phyloP scores from a whole-genome alignment of 805 yeast genomes.

The Pichia kluyveri region DNA sequence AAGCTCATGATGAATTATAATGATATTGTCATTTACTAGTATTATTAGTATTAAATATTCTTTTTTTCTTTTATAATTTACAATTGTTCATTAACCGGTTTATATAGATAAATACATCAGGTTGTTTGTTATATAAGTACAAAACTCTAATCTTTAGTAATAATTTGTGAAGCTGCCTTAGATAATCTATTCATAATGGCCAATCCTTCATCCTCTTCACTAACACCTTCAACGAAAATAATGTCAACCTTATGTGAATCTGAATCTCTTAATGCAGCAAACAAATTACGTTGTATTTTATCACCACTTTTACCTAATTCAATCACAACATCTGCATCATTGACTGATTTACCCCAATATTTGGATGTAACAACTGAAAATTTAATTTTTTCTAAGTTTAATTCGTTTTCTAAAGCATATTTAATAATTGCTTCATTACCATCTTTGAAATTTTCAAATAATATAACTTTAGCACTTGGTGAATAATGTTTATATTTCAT shows the following conservation, averaged over 20 bases:
- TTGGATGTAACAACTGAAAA: slow-evolving; percentile 46
- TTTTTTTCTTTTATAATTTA: not conserved
- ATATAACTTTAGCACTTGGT: slow-evolving; percentile 74
- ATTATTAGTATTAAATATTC: not conserved
- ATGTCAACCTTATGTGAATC: slow-evolving; percentile 55
- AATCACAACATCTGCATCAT: not conserved
- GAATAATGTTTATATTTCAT: slow-evolving; percentile 97
- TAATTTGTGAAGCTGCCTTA: slow-evolving; percentile 63
- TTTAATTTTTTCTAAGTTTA: slow-evolving; percentile 17
- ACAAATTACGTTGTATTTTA: slow-evolving; percentile 69
- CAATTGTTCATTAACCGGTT: not conserved
- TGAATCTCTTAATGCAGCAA: slow-evolving; percentile 62
- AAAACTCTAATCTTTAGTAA: slow-evolving; percentile 1
- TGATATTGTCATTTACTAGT: not conserved
- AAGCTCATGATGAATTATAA: slow-evolving; percentile 15
- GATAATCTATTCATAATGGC: slow-evolving; percentile 89
- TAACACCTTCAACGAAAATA: slow-evolving; percentile 79
- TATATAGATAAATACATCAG: not conserved
- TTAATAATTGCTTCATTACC: slow-evolving; percentile 29
- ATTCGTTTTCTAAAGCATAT: slow-evolving; percentile 9
- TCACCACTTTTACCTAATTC: slow-evolving; percentile 38
- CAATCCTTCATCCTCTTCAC: slow-evolving; percentile 69
- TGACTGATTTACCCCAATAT: slow-evolving; percentile 21
- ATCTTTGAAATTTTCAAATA: slow-evolving; percentile 46
- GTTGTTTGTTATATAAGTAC: not conserved